phyloP scores from a whole-genome alignment of 768 basidiomycete genomes.

The Lactarius vividus region DNA sequence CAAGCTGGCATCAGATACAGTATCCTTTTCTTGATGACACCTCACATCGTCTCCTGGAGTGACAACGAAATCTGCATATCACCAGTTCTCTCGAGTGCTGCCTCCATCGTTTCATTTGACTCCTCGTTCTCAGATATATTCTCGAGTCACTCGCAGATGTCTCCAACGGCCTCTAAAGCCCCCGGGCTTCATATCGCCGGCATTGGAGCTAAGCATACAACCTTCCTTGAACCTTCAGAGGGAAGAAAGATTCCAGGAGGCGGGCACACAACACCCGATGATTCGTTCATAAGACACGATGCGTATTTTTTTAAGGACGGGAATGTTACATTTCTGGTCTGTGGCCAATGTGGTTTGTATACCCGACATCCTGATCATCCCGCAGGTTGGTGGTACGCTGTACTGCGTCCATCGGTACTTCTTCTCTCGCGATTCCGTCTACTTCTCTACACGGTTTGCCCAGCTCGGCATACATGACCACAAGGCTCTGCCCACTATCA shows the following conservation, averaged over 20 bases:
- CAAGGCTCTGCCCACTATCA: conserved; percentile 10
- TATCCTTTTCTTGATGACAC: conserved; percentile 5
- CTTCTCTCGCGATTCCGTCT: conserved; percentile 24
- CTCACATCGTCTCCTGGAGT: background rate
- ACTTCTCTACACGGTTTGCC: conserved; percentile 21
- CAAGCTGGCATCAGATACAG: too few species aligned
- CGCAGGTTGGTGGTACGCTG: conserved; percentile 20
- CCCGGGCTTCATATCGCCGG: background rate
- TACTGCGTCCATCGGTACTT: conserved; percentile 26
- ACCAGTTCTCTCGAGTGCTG: background rate
- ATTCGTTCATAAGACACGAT: conserved; percentile 12
- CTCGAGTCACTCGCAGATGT: background rate
- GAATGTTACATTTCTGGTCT: conserved; percentile 23
- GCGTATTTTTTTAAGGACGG: conserved; percentile 24
- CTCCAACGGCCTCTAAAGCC: background rate
- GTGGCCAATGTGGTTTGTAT: background rate
- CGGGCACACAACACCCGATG: background rate
- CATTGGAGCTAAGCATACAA: background rate
- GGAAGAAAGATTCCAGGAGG: background rate
- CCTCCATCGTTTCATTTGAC: conserved; percentile 14
- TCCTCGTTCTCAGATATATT: background rate
- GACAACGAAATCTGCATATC: background rate
- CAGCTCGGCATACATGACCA: conserved; percentile 18
- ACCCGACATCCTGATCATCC: background rate
- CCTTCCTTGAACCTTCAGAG: background rate